These are phyloP conservation scores for Clavaria fumosa DNA, from an alignment of 768 basidiomycete genomes.

Conservation along the genomic window DNA sequence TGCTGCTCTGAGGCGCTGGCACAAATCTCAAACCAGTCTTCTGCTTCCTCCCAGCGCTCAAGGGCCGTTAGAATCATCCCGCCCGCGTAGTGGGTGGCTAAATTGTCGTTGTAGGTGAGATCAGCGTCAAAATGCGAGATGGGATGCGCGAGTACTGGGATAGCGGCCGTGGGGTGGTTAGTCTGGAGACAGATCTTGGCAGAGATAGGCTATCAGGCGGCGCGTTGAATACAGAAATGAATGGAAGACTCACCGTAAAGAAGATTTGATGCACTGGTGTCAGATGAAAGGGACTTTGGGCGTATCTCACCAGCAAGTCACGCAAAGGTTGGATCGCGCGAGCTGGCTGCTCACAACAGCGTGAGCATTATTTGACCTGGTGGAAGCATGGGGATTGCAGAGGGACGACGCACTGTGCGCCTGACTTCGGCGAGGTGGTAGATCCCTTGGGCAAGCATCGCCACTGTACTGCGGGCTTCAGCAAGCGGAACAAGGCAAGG, in stretches of 20 bases:
- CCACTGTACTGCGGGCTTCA: constrained; percentile 28
- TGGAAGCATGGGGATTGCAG: background rate
- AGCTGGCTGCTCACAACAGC: constrained; percentile 16
- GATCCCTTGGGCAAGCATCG: constrained; percentile 50
- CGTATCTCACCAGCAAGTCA: constrained; percentile 46
- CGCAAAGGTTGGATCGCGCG: constrained; percentile 42
- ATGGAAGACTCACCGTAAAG: constrained; percentile 31
- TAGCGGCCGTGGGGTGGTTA: constrained; percentile 36
- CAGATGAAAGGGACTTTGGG: constrained; percentile 38
- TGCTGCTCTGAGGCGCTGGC: constrained; percentile 43
- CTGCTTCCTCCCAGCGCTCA: constrained; percentile 52
- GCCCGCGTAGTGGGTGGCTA: constrained; percentile 74
- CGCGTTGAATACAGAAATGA: background rate
- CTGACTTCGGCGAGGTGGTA: constrained; percentile 28
- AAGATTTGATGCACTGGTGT: constrained; percentile 61
- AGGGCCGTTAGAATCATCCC: constrained; percentile 54
- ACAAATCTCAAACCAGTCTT: constrained; percentile 70
- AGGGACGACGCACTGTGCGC: constrained; percentile 32
- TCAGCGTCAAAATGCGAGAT: constrained; percentile 61
- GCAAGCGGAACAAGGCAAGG: background rate
- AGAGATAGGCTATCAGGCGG: background rate
- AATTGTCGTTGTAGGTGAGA: constrained; percentile 61
- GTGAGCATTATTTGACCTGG: background rate
- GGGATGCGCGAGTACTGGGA: constrained; percentile 45
- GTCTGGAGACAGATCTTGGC: constrained; percentile 41